A percentile compares a stretch with the other conserved stretches of the same genome.
These are phyloP conservation scores for Rhododendron ovatum DNA, from an alignment of 148 eudicot genomes.

Conservation along the genomic window DNA sequence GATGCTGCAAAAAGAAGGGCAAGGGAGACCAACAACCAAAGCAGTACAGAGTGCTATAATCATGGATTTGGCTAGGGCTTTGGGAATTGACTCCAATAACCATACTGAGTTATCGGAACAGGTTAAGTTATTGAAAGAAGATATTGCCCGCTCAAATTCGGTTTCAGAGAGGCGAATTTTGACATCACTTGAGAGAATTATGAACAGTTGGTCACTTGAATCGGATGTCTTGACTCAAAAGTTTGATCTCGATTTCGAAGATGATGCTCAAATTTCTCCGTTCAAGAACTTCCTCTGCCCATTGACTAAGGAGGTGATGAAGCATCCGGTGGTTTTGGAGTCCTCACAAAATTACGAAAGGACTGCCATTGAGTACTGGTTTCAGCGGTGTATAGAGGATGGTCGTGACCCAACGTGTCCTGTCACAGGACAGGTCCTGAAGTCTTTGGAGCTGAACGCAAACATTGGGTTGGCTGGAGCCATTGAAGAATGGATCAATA, in stretches of 20 bases:
- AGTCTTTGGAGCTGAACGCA: constrained; percentile 53
- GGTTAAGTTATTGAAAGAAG: constrained; percentile 42
- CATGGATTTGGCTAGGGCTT: constrained; percentile 72
- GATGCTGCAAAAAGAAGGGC: constrained; percentile 51
- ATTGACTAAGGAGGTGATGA: constrained; percentile 69
- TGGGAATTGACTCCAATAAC: constrained; percentile 43
- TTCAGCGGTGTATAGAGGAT: constrained; percentile 59
- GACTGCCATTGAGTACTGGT: constrained; percentile 65
- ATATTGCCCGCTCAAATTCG: constrained; percentile 44
- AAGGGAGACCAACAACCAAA: constrained; percentile 45
- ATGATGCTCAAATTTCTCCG: constrained; percentile 49
- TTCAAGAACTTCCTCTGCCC: constrained; percentile 70
- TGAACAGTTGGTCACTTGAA: constrained; percentile 40
- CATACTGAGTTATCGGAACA: constrained; percentile 41
- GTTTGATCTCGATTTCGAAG: constrained; percentile 43
- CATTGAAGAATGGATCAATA: constrained; percentile 68
- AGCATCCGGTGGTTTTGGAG: constrained; percentile 68
- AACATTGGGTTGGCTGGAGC: constrained; percentile 74
- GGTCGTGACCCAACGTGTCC: constrained; percentile 76
- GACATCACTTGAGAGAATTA: constrained; percentile 48
- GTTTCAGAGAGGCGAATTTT: constrained; percentile 58
- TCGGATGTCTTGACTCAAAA: constrained; percentile 32
- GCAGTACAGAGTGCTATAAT: constrained; percentile 60
- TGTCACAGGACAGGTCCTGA: constrained; percentile 60
- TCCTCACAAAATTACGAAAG: constrained; percentile 65